phyloP scores from a whole-genome alignment of 495 filamentous ascomycete genomes.

The Xylaria cubensis region DNA sequence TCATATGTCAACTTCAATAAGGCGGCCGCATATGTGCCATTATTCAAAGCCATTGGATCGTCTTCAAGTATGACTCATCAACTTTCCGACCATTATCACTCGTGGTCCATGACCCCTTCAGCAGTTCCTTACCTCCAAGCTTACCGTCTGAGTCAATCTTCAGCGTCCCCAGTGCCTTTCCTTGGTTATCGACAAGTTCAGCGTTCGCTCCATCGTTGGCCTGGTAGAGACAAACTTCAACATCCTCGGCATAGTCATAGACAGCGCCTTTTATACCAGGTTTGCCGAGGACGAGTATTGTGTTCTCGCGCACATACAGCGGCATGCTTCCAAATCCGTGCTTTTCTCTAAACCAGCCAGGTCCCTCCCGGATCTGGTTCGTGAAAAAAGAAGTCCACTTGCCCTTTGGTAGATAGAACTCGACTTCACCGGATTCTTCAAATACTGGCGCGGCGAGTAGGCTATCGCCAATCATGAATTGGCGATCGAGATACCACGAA shows the following conservation, averaged over 20 bases:
- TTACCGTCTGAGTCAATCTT: slow-evolving; percentile 28
- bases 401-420: slow-evolving; percentile 68
- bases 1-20: not conserved
- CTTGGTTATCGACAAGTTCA: slow-evolving; percentile 46
- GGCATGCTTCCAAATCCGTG: slow-evolving; percentile 56
- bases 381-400: slow-evolving; percentile 63
- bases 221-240: slow-evolving; percentile 52
- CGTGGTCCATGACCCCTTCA: slow-evolving; percentile 32
- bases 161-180: slow-evolving; percentile 41
- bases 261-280: slow-evolving; percentile 52
- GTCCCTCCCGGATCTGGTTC: slow-evolving; percentile 49
- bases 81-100: slow-evolving; percentile 30
- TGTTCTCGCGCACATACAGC: slow-evolving; percentile 57
- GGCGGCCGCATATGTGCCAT: not conserved
- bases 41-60: slow-evolving; percentile 24
- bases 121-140: slow-evolving; percentile 28
- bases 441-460: slow-evolving; percentile 68
- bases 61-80: slow-evolving; percentile 28
- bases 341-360: slow-evolving; percentile 56
- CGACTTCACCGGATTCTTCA: slow-evolving; percentile 61
- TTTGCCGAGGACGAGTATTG: slow-evolving; percentile 55
- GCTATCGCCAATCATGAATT: slow-evolving; percentile 69
- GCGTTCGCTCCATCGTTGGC: slow-evolving; percentile 42
- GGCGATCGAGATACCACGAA: slow-evolving; percentile 66
- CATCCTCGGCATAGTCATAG: slow-evolving; percentile 56